phyloP scores from a whole-genome alignment of 352 stramenopile species.

The Peronospora destructor region DNA sequence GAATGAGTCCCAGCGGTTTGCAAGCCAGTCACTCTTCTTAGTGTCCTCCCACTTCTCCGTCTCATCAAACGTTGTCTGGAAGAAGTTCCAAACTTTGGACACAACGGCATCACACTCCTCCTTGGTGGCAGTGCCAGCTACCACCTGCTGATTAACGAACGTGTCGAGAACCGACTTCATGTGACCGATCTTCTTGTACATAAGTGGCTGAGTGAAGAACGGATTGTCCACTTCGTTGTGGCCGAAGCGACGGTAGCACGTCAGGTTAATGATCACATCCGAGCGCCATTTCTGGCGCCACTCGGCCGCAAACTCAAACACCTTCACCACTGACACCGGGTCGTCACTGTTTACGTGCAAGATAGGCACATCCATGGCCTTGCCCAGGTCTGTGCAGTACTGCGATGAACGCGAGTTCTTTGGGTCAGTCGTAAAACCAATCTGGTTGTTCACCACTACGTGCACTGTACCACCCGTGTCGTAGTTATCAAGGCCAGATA shows the following conservation, averaged over 20 bases:
- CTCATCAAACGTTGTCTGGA: conserved; percentile 89
- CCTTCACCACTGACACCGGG: conserved; percentile 81
- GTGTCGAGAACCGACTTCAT: conserved; percentile 91
- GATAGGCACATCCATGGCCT: conserved; percentile 92
- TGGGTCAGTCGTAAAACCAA: conserved; percentile 96
- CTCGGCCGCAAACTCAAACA: conserved; percentile 87
- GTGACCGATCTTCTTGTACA: conserved; percentile 93
- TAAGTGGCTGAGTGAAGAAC: conserved; percentile 96
- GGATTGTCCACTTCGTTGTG: conserved; percentile 99
- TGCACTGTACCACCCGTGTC: conserved; percentile 95
- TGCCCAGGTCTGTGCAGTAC: conserved; percentile 95
- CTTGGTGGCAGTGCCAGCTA: conserved; percentile 41
- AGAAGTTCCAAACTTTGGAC: conserved; percentile 84
- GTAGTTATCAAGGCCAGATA: conserved; percentile 91
- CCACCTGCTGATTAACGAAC: conserved; percentile 70
- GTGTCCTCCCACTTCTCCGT: conserved; percentile 89
- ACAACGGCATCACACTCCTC: conserved; percentile 86
- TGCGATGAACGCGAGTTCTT: conserved; percentile 90
- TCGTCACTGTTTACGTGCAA: conserved; percentile 94
- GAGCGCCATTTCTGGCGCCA: conserved; percentile 66
- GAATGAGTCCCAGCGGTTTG: conserved; percentile 93
- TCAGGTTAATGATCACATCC: conserved; percentile 97
- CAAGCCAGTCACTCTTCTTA: conserved; percentile 93
- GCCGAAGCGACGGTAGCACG: conserved; percentile 95
- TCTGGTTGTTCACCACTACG: conserved; percentile 98